Conservation (phyloP, 768 basidiomycete species). For the Tubosaeta sp. region DNA sequence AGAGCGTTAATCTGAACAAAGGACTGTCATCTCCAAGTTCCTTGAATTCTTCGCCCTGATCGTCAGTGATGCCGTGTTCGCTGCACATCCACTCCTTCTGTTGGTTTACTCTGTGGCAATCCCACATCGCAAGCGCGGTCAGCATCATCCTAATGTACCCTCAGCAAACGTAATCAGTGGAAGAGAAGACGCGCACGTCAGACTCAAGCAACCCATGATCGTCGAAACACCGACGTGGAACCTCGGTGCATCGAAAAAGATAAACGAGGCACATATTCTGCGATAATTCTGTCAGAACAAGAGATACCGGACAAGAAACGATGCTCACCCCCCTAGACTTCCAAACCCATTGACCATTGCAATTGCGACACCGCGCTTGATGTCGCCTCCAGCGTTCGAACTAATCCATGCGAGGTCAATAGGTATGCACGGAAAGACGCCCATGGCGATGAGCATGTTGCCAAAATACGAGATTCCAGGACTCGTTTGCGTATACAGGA, state of each 20-base stretch:
- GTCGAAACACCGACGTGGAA: conserved; percentile 33
- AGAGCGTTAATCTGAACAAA: conserved; percentile 42
- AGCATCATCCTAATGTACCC: conserved; percentile 33
- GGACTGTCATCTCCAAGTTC: conserved; percentile 51
- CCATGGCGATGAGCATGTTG: conserved; percentile 44
- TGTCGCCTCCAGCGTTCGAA: conserved; percentile 51
- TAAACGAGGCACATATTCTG: conserved; percentile 39
- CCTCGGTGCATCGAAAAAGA: conserved; percentile 37
- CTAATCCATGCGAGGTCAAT: conserved; percentile 49
- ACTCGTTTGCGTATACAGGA: conserved; percentile 35
- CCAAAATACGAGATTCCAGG: conserved; percentile 36
- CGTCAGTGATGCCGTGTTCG: conserved; percentile 39
- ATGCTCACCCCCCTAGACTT: conserved; percentile 48
- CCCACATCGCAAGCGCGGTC: conserved; percentile 40
- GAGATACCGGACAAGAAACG: conserved; percentile 7
- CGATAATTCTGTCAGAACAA: not conserved
- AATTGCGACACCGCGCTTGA: conserved; percentile 45
- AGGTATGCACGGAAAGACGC: conserved; percentile 44
- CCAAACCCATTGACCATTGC: conserved; percentile 51
- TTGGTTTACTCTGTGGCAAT: conserved; percentile 44
- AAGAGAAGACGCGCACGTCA: conserved; percentile 14
- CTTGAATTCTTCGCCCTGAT: conserved; percentile 35
- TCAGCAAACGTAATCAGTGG: conserved; percentile 24
- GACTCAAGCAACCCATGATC: conserved; percentile 24
- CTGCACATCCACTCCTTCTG: conserved; percentile 40